Evolutionary conservation across 176 grass and related monocot species (phyloP), one percentile per base, ranked within the genome.

Genomic region (Oryza glumipatula): DNA sequence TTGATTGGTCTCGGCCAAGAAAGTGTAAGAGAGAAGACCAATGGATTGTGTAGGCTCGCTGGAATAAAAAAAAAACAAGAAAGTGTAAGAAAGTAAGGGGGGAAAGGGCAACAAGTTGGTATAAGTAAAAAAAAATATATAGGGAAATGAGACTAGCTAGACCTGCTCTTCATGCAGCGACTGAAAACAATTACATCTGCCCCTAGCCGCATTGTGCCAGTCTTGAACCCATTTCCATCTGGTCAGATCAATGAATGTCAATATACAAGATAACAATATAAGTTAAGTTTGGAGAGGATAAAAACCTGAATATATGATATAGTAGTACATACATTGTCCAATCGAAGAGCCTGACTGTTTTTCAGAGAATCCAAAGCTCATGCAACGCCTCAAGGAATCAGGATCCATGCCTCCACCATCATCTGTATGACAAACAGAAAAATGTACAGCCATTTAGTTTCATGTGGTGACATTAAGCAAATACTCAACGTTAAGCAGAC

Each of bases 181-280:
- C 77, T 94, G 73, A 97, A 97, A 80, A 97, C 92, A 66, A 97
- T 94, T 72, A 58, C 94, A 81, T 94, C 94, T 76, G 94, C 90
- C 32, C 92, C 94, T 11, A 97, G 85, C 70, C 94, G 80, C 94
- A 97, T 92, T 39, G 92, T 97, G 74, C 94, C 94, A 73, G 94
- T 97, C 82, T 97, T 97, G 82, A 97, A 97, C 33, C 94, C 94
- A 38, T 97, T 97, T 81, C 94, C 94, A 89, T 97, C 92, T 97
- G 70, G 70, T n/a, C 46, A 76, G 9, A 51, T 11, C 44, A 9
- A 11, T 0, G 23, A 66, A 28, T 45, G 38, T 3, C 28, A 33
- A 65, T 56, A 65, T 56, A 71, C n/a, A 5, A 75, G 33, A 13
- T 16, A 35, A 3, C 15, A 54, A 9, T 38, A 15, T 76, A 82